Conservation (phyloP, 1,139 yeast genomes). For the Wickerhamiella pararugosa region DNA sequence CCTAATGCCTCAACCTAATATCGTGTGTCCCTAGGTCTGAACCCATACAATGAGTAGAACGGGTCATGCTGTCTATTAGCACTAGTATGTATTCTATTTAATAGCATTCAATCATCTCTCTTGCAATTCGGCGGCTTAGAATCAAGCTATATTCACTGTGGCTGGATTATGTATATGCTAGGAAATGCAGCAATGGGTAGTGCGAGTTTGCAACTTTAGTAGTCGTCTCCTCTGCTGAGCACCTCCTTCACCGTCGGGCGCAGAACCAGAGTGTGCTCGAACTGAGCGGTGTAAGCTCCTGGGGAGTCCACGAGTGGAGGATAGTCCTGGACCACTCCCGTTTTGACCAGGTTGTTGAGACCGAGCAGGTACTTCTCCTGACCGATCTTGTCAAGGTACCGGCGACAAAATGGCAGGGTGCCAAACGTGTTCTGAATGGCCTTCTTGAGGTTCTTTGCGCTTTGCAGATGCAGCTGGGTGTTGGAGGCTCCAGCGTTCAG, state of each 20-base stretch:
- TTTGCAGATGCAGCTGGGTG: conserved; percentile 37
- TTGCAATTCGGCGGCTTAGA: too few relatives aligned
- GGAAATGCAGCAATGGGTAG: too few relatives aligned
- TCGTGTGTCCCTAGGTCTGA: too few relatives aligned
- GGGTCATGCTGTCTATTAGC: too few relatives aligned
- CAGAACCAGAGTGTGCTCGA: conserved; percentile 80
- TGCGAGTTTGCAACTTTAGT: conserved; percentile 24
- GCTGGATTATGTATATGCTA: too few relatives aligned
- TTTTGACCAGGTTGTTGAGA: conserved; percentile 70
- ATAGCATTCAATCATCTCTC: too few relatives aligned
- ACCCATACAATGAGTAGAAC: too few relatives aligned
- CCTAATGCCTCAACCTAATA: too few relatives aligned
- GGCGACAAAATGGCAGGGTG: conserved; percentile 89
- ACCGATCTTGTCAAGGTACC: conserved; percentile 83
- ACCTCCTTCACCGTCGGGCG: conserved; percentile 91
- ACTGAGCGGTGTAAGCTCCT: conserved; percentile 93
- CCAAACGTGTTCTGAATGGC: conserved; percentile 74
- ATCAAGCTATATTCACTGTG: too few relatives aligned
- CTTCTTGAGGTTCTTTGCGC: conserved; percentile 51
- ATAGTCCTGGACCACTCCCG: conserved; percentile 80
- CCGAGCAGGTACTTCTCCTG: conserved; percentile 86
- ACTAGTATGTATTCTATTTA: too few relatives aligned
- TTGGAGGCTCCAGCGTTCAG: conserved; percentile 35
- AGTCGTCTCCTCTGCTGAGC: conserved; percentile 90
- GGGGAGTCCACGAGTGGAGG: conserved; percentile 85